Percentiles rank a stretch among this genome's conserved stretches.
phyloP scores from a whole-genome alignment of 116 monocot species.

The Phalaenopsis hybrid region DNA sequence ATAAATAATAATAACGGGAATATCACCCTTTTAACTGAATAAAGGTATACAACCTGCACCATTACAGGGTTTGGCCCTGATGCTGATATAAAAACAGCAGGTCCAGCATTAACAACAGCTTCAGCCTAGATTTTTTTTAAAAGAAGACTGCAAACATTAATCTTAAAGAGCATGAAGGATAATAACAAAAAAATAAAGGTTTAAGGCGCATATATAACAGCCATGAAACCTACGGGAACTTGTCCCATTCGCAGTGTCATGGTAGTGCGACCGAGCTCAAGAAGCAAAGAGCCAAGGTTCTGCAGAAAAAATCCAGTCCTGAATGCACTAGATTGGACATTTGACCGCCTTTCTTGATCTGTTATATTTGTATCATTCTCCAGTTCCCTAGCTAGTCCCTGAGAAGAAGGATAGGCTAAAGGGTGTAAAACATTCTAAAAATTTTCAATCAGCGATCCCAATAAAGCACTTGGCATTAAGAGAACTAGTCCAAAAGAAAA shows the following conservation, averaged over 20 bases:
- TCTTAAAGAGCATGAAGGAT: neutral
- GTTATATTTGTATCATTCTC: conserved; percentile 45
- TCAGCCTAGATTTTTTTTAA: conserved; percentile 46
- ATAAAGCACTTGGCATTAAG: neutral
- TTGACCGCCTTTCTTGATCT: conserved; percentile 30
- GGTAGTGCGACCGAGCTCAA: conserved; percentile 90
- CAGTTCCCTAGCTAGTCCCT: conserved; percentile 63
- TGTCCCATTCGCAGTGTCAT: conserved; percentile 89
- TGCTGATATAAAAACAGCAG: conserved; percentile 85
- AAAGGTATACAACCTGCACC: conserved; percentile 72
- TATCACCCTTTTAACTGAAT: neutral
- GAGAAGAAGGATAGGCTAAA: conserved; percentile 8
- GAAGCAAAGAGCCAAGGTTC: conserved; percentile 76
- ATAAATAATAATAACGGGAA: neutral
- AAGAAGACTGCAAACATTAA: neutral
- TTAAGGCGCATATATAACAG: neutral
- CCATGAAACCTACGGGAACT: conserved; percentile 52
- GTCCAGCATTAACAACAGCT: conserved; percentile 87
- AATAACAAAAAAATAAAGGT: neutral
- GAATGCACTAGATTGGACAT: conserved; percentile 57
- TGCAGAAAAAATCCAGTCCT: conserved; percentile 67
- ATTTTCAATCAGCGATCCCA: neutral
- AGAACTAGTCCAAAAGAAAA: neutral
- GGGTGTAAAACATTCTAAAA: neutral
- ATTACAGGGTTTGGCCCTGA: conserved; percentile 82